phyloP scores from a whole-genome alignment of 208 protist species.

The Herpetomonas samuelpessoai region DNA sequence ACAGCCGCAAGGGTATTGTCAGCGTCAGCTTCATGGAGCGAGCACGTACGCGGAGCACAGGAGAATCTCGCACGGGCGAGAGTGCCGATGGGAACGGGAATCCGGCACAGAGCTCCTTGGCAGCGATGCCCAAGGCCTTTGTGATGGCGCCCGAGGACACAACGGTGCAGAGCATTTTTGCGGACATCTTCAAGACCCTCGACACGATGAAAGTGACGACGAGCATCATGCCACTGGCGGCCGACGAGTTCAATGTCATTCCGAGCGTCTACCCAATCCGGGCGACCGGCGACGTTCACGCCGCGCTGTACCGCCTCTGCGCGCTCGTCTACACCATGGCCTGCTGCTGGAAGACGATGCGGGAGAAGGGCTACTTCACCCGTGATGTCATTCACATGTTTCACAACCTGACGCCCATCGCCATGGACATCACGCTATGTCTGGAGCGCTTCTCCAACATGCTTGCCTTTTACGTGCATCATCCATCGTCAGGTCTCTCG shows the following conservation, averaged over 20 bases:
- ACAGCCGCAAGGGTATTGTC: not conserved
- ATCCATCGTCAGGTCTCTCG: conserved; percentile 41
- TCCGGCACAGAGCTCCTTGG: not conserved
- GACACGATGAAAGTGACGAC: conserved; percentile 41
- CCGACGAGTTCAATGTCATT: conserved; percentile 59
- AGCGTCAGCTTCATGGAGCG: not conserved
- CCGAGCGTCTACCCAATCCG: conserved; percentile 55
- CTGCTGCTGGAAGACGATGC: conserved; percentile 76
- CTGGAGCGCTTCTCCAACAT: conserved; percentile 54
- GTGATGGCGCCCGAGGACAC: conserved; percentile 50
- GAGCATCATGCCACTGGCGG: conserved; percentile 59
- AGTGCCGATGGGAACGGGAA: not conserved
- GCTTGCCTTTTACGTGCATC: conserved; percentile 46
- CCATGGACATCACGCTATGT: conserved; percentile 44
- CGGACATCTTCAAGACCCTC: conserved; percentile 36
- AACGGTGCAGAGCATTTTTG: conserved; percentile 34
- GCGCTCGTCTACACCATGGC: conserved; percentile 69
- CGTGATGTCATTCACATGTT: conserved; percentile 57
- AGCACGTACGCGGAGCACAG: not conserved
- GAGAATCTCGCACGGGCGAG: not conserved
- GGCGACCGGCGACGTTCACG: conserved; percentile 56
- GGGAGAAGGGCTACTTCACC: conserved; percentile 77
- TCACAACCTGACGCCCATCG: conserved; percentile 56
- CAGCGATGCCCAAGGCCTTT: conserved; percentile 37
- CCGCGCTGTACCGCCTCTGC: conserved; percentile 64